A percentile compares a stretch with the other conserved stretches of the same genome.
Conservation (phyloP, 2,329 filamentous ascomycete species). For the Boeremia exigua region DNA sequence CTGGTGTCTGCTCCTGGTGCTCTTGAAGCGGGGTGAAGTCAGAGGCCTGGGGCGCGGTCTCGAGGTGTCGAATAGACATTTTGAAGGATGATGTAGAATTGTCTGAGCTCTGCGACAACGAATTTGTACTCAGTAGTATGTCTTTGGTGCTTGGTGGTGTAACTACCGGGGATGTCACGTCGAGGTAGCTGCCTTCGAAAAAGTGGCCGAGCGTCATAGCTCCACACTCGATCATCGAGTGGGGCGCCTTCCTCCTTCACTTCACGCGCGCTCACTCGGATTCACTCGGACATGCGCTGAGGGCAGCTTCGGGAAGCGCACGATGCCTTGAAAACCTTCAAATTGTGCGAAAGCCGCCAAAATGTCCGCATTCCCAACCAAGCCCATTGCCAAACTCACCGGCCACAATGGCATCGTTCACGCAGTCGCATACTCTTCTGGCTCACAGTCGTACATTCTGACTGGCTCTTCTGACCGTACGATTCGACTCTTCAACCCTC, state of each 20-base stretch:
- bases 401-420: slow-evolving; percentile 56
- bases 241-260: slow-evolving; percentile 2
- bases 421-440: slow-evolving; percentile 58
- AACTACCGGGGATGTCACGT: not conserved
- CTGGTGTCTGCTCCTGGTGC: slow-evolving; percentile 75
- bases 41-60: slow-evolving; percentile 60
- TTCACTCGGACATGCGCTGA: not conserved
- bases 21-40: slow-evolving; percentile 71
- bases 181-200: slow-evolving; percentile 23
- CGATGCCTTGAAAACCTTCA: slow-evolving; percentile 29
- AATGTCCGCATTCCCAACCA: slow-evolving; percentile 51
- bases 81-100: not conserved
- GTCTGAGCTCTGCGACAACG: not conserved
- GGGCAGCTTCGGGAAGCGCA: not conserved
- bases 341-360: slow-evolving; percentile 8
- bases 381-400: slow-evolving; percentile 48
- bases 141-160: not conserved
- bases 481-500: slow-evolving; percentile 85
- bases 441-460: slow-evolving; percentile 66
- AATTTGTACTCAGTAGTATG: not conserved
- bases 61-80: slow-evolving; percentile 59
- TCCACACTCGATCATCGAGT: slow-evolving; percentile 15
- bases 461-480: slow-evolving; percentile 85
- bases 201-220: slow-evolving; percentile 32
- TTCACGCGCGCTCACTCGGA: slow-evolving; percentile 8